Base-by-base conservation (phyloP, 306 rosid genomes). In the Fragaria nilgerrensis region DNA sequence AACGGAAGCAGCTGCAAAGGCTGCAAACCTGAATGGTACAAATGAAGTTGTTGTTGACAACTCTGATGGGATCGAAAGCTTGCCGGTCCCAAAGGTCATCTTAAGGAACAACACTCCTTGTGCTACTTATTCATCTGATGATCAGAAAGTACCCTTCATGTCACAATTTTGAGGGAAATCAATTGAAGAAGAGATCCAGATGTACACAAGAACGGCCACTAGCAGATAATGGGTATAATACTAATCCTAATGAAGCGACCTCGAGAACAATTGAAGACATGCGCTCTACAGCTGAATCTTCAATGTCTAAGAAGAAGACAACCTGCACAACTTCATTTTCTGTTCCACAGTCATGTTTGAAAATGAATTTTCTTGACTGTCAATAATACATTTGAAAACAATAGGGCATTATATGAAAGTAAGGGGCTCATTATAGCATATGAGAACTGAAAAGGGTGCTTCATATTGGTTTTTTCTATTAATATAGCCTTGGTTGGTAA, bases 241-340 rank as follows among this genome's bases (percentile, higher is more conserved):
- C 22, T 23, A 56, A 53, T 36, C 82, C 41, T 22, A 62, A 53
- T 22, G 85, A 74, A 63, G 77, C 45, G 75, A 69, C 76, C 44
- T 79, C 88, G 1, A 70, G 86, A 82, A 37, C 70, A 14, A 92
- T 88, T 37, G 96, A 92, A 76, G 95, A 88, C 45, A 47, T 81
- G 73, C 66, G 88, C 77, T 92, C 98, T 63, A 92, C 97, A 7
- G 97, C 95, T 11, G 96, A 92, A 78, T 94, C 97, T 78, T 86
- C 98, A 61, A 71, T 93, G 12, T 70, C 78, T 66, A 89, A 90
- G 89, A 94, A 81, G 83, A 89, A 80, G 83, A 82, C 89, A 39
- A 73, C 88, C 22, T 88, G 93, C 79, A 77, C 85, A 13, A 83
- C 72, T 66, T 79, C 93, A 32, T 92, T 92, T 89, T 88, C 87